A percentile compares a stretch with the other conserved stretches of the same genome.
Evolutionary conservation across 306 rosid genomes (phyloP).

Genomic region (Rosa rugosa): DNA sequence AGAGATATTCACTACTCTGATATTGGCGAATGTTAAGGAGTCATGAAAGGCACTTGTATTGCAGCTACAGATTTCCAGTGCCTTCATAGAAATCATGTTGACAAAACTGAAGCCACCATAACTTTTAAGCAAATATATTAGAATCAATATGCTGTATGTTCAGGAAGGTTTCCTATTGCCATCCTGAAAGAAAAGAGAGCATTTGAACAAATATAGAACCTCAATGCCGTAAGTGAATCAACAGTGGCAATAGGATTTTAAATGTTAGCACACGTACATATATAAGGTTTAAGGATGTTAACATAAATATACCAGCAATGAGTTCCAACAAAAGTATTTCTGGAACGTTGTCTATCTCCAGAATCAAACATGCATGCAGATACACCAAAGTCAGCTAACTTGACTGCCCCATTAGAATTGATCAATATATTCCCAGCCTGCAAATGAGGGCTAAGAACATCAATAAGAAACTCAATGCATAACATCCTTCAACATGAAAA

Average conservation of each 20-base stretch:
- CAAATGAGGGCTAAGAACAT: slow-evolving; percentile 25
- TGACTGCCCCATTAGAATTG: slow-evolving; percentile 84
- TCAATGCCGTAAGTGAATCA: neutral
- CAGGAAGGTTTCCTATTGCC: slow-evolving; percentile 63
- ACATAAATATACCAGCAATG: slow-evolving; percentile 80
- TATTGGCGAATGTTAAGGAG: too few relatives aligned
- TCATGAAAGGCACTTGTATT: slow-evolving; percentile 9
- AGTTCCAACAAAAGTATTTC: slow-evolving; percentile 98
- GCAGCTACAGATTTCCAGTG: neutral
- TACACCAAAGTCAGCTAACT: slow-evolving; percentile 97
- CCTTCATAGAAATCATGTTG: slow-evolving; percentile 15
- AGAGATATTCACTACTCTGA: too few relatives aligned
- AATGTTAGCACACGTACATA: neutral
- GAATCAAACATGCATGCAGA: slow-evolving; percentile 91
- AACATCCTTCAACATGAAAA: slow-evolving; percentile 17
- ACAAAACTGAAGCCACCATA: slow-evolving; percentile 24
- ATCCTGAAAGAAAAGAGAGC: slow-evolving; percentile 55
- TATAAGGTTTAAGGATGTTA: slow-evolving; percentile 20
- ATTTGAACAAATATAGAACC: slow-evolving; percentile 18
- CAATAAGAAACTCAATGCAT: slow-evolving; percentile 27
- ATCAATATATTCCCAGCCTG: slow-evolving; percentile 96
- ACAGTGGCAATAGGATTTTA: slow-evolving; percentile 8
- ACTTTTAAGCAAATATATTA: slow-evolving; percentile 47
- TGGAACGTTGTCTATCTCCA: slow-evolving; percentile 91
- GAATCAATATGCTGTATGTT: slow-evolving; percentile 79